phyloP scores from a whole-genome alignment of 208 protist species.

The Leishmania gerbilli region DNA sequence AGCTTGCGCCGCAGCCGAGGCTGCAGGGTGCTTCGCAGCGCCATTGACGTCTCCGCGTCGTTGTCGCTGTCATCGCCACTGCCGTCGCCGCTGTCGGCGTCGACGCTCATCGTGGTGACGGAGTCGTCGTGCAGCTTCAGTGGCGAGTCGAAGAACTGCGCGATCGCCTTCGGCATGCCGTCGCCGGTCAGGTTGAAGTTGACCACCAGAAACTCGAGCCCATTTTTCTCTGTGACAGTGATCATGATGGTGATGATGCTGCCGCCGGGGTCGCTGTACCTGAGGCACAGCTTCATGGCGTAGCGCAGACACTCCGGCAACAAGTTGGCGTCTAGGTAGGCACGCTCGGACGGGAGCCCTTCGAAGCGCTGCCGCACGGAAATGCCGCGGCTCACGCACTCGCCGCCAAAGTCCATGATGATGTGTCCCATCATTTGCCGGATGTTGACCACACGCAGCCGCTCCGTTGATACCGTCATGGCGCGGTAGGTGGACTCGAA shows the following conservation, averaged over 20 bases:
- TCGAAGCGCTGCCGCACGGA: conserved; percentile 79
- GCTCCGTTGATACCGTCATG: conserved; percentile 70
- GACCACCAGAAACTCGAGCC: conserved; percentile 83
- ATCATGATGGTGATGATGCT: conserved; percentile 62
- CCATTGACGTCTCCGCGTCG: conserved; percentile 5
- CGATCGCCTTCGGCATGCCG: conserved; percentile 51
- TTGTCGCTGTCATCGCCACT: conserved; percentile 16
- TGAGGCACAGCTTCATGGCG: conserved; percentile 60
- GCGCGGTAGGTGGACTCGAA: conserved; percentile 76
- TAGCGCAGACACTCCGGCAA: conserved; percentile 81
- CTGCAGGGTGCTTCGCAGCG: conserved; percentile 1
- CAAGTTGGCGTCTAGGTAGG: conserved; percentile 65
- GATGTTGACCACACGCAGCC: conserved; percentile 77
- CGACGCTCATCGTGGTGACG: conserved; percentile 8
- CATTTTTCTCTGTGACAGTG: conserved; percentile 65
- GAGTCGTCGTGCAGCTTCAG: conserved; percentile 21
- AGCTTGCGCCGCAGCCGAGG: conserved; percentile 41
- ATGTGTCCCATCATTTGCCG: conserved; percentile 83
- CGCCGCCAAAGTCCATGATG: conserved; percentile 82
- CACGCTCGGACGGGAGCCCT: conserved; percentile 54
- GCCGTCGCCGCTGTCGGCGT: conserved; percentile 4
- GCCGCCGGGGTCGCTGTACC: conserved; percentile 22
- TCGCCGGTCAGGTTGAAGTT: conserved; percentile 72
- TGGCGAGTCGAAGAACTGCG: conserved; percentile 41
- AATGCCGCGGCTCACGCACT: conserved; percentile 63